These are phyloP conservation scores for Arxiozyma bovina DNA, from an alignment of 1,139 yeast species.

Conservation along the genomic window DNA sequence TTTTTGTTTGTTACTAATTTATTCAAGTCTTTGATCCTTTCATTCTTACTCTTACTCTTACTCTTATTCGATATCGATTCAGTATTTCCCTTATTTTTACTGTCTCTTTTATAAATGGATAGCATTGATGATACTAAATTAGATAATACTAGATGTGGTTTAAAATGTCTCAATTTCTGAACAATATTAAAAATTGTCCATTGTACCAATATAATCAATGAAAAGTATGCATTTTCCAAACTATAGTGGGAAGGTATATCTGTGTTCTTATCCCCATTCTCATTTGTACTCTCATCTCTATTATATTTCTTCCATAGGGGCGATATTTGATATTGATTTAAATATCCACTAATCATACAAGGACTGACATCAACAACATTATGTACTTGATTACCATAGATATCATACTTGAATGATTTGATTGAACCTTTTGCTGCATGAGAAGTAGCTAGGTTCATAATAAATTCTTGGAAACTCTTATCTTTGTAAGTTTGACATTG, in stretches of 20 bases:
- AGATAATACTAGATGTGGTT: background rate
- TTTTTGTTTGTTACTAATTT: slow-evolving; percentile 22
- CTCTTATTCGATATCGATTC: background rate
- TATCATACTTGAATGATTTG: background rate
- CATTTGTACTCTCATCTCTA: background rate
- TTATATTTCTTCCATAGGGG: background rate
- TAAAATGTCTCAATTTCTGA: background rate
- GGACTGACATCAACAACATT: background rate
- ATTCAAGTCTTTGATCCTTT: slow-evolving; percentile 14
- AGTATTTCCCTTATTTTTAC: background rate
- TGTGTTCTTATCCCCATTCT: background rate
- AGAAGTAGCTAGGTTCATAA: background rate
- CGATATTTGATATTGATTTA: slow-evolving; percentile 5
- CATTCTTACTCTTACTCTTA: background rate
- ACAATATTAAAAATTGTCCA: background rate
- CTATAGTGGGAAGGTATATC: background rate
- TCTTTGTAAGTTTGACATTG: background rate
- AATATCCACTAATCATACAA: slow-evolving; percentile 12
- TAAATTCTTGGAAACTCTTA: background rate
- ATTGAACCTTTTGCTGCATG: background rate
- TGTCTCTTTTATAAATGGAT: background rate
- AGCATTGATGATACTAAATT: background rate
- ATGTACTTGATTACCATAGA: background rate
- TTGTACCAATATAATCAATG: background rate
- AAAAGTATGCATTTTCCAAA: background rate